Conservation (phyloP, 441 rosid species). For the Gossypium lobatum region DNA sequence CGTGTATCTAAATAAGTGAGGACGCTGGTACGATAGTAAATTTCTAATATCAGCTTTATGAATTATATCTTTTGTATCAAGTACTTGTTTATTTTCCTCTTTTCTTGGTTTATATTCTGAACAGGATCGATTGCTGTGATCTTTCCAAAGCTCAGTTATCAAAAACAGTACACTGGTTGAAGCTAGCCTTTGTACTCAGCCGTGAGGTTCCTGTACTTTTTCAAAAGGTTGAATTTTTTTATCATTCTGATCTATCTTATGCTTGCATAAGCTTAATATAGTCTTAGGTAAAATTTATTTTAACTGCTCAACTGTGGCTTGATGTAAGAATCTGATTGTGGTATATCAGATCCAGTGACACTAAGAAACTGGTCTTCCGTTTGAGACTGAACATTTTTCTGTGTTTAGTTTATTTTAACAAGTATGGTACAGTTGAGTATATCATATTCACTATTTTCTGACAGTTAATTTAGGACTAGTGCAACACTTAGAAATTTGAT, state of each 20-base stretch:
- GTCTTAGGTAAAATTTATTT: not conserved
- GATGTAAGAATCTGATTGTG: not conserved
- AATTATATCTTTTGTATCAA: not conserved
- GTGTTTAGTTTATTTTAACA: not conserved
- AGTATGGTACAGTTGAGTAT: not conserved
- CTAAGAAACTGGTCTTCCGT: not conserved
- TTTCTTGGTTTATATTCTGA: conserved; percentile 19
- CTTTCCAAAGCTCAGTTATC: conserved; percentile 45
- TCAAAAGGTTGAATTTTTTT: conserved; percentile 54
- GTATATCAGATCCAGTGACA: not conserved
- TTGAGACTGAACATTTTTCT: not conserved
- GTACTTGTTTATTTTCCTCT: not conserved
- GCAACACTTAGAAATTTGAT: conserved; percentile 1
- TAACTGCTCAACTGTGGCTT: not conserved
- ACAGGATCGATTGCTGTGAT: conserved; percentile 65
- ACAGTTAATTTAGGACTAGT: not conserved
- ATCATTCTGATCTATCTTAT: not conserved
- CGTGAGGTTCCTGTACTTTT: conserved; percentile 67
- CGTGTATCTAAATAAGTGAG: conserved; percentile 6
- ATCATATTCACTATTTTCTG: not conserved
- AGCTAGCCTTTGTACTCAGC: conserved; percentile 71
- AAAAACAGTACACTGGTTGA: conserved; percentile 57
- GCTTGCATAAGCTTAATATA: not conserved
- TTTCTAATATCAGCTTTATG: not conserved
- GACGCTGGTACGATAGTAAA: not conserved